These are phyloP conservation scores for Saccharomyces paradoxus DNA, from an alignment of 805 yeast species.

Conservation along the genomic window DNA sequence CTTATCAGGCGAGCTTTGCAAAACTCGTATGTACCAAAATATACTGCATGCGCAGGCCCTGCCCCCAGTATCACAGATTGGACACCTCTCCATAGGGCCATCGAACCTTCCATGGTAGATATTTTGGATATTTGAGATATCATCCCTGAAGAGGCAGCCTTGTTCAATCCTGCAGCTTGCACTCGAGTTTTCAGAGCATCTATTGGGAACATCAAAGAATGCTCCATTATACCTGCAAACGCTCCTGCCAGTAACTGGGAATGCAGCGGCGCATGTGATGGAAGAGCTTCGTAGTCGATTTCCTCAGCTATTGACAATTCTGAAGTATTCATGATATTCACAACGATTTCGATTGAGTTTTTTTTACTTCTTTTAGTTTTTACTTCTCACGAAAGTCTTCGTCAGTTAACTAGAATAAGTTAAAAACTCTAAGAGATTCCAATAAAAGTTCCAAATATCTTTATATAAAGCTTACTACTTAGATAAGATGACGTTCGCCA, in stretches of 20 bases:
- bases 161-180: slow-evolving; percentile 47
- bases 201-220: slow-evolving; percentile 91
- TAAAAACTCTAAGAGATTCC: not conserved
- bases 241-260: slow-evolving; percentile 92
- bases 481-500: not conserved
- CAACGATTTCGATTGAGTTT: not conserved
- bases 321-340: slow-evolving; percentile 2
- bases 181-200: slow-evolving; percentile 95
- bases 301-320: slow-evolving; percentile 31
- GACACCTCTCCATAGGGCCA: slow-evolving; percentile 88
- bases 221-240: slow-evolving; percentile 98
- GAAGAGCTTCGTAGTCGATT: slow-evolving; percentile 86
- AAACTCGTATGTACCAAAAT: slow-evolving; percentile 87
- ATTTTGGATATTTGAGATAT: slow-evolving; percentile 64
- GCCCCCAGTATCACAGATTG: slow-evolving; percentile 90
- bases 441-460: not conserved
- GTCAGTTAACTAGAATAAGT: not conserved
- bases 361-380: not conserved
- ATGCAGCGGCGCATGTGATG: slow-evolving; percentile 71
- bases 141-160: slow-evolving; percentile 30
- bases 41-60: slow-evolving; percentile 98
- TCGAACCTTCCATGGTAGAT: slow-evolving; percentile 79
- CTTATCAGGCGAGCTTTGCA: slow-evolving; percentile 37
- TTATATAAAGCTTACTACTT: not conserved
- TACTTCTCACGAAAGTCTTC: not conserved